Percentiles rank a stretch among this genome's conserved stretches.
phyloP scores from a whole-genome alignment of 73 alveolate genomes.

The Paramecium caudatum region DNA sequence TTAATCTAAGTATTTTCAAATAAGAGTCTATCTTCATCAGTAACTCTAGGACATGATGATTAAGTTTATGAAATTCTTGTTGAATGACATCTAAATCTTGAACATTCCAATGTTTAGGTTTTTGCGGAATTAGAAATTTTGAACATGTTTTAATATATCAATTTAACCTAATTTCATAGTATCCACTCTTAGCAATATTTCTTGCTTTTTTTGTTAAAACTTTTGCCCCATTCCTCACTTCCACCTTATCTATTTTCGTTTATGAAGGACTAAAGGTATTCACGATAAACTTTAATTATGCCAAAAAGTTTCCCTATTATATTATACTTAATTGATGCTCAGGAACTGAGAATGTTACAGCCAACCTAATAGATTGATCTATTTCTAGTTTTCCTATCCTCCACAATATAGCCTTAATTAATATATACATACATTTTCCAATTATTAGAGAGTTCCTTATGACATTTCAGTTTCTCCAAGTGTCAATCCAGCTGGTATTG shows the following conservation, averaged over 20 bases:
- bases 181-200: conserved; percentile 72
- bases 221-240: conserved; percentile 75
- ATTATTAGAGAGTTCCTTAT: conserved; percentile 37
- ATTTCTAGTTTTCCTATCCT: conserved; percentile 71
- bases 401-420: conserved; percentile 72
- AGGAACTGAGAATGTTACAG: conserved; percentile 5
- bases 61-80: conserved; percentile 18
- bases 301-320: conserved; percentile 69
- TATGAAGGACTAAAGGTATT: conserved; percentile 56
- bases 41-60: conserved; percentile 35
- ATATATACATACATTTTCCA: conserved; percentile 59
- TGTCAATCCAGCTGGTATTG: conserved; percentile 60
- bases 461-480: conserved; percentile 60
- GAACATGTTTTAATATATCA: conserved; percentile 58
- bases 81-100: conserved; percentile 20
- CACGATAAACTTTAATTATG: conserved; percentile 55
- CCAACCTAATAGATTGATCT: conserved; percentile 59
- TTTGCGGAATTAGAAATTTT: too few relatives aligned
- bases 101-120: too few relatives aligned
- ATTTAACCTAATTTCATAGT: conserved; percentile 77
- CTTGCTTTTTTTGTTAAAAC: conserved; percentile 65
- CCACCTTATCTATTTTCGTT: conserved; percentile 75
- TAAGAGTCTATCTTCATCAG: background rate
- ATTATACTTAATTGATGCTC: conserved; percentile 26
- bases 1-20: conserved; percentile 24